phyloP scores from a whole-genome alignment of 2,329 filamentous ascomycete genomes.

The Fusarium sp. region DNA sequence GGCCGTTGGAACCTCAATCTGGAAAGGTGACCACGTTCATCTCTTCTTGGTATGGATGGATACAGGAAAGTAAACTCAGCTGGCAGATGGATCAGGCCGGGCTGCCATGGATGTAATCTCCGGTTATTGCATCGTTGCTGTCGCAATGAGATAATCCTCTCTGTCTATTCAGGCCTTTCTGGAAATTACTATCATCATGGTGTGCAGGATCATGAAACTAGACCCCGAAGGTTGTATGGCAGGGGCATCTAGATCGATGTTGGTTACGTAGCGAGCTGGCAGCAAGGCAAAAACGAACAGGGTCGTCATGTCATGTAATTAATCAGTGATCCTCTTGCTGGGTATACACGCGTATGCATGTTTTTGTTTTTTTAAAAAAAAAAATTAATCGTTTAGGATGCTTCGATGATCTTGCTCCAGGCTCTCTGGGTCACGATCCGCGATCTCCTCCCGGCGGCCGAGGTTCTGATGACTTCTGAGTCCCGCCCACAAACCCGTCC shows the following conservation, averaged over 20 bases:
- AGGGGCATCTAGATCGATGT: conserved; percentile 28
- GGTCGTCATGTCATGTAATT: neutral
- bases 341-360: neutral
- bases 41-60: conserved; percentile 13
- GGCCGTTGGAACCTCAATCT: conserved; percentile 36
- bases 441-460: conserved; percentile 15
- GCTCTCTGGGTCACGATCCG: conserved; percentile 8
- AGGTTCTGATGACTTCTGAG: conserved; percentile 16
- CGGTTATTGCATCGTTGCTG: conserved; percentile 36
- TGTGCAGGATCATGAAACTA: conserved; percentile 38
- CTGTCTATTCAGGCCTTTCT: conserved; percentile 23
- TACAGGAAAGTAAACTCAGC: conserved; percentile 26
- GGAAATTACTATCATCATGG: conserved; percentile 40
- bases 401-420: neutral
- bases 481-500: conserved; percentile 14
- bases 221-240: conserved; percentile 23
- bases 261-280: conserved; percentile 25
- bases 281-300: conserved; percentile 15
- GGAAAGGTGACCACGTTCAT: conserved; percentile 35
- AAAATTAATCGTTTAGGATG: neutral
- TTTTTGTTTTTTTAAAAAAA: neutral
- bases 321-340: neutral
- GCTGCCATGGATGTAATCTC: conserved; percentile 38
- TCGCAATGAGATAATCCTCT: conserved; percentile 35
- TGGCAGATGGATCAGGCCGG: conserved; percentile 22